Conservation (phyloP, 2,329 filamentous ascomycete species). For the Alternaria incomplexa region DNA sequence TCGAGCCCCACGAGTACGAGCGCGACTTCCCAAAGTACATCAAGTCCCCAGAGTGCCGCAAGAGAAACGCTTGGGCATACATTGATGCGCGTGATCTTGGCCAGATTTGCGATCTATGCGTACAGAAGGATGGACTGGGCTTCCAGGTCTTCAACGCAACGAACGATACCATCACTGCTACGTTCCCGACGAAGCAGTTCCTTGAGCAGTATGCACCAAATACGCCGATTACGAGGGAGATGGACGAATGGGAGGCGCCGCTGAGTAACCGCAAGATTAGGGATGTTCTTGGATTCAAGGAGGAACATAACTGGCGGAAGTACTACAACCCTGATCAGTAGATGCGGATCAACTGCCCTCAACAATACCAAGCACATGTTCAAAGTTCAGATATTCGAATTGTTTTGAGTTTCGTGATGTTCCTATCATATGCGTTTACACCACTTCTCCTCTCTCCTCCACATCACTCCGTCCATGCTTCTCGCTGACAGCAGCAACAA, state of each 20-base stretch:
- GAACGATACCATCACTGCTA: conserved; percentile 66
- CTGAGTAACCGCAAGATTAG: conserved; percentile 66
- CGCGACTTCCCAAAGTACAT: conserved; percentile 60
- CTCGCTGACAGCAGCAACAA: not conserved
- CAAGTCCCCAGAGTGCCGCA: conserved; percentile 57
- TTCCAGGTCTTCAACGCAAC: conserved; percentile 71
- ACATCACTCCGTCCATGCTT: not conserved
- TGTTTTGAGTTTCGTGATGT: not conserved
- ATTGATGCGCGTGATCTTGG: conserved; percentile 68
- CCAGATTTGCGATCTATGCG: conserved; percentile 63
- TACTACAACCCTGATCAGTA: conserved; percentile 50
- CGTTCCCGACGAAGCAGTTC: conserved; percentile 59
- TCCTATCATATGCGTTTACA: not conserved
- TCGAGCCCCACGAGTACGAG: conserved; percentile 67
- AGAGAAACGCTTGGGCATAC: conserved; percentile 68
- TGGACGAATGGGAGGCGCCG: conserved; percentile 66
- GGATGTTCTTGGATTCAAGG: conserved; percentile 64
- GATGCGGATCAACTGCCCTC: not conserved
- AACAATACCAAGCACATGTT: not conserved
- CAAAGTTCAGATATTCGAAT: not conserved
- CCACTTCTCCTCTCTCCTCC: not conserved
- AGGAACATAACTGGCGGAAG: conserved; percentile 64
- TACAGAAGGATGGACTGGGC: conserved; percentile 62
- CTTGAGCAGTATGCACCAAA: conserved; percentile 58
- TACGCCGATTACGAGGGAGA: conserved; percentile 60